Conservation (phyloP, 2,329 filamentous ascomycete species). For the Curvularia lunata region DNA sequence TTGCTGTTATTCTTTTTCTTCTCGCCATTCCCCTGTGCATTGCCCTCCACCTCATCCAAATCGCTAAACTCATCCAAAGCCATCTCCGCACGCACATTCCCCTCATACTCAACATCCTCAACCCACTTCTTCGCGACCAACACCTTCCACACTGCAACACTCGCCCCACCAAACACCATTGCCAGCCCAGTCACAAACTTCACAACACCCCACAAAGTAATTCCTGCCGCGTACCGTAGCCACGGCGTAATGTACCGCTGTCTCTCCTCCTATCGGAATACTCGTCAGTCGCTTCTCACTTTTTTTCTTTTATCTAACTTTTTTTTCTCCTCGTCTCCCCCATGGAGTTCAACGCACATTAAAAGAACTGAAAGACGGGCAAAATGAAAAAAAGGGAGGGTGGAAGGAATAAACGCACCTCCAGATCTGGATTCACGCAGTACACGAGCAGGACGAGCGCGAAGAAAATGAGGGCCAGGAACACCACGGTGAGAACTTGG, state of each 20-base stretch:
- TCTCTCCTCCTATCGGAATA: constrained; percentile 42
- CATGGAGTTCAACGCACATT: too few relatives aligned
- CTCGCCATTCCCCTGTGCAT: neutral
- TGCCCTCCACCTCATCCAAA: constrained; percentile 1
- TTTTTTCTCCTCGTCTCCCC: neutral
- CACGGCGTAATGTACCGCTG: constrained; percentile 52
- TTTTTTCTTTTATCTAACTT: neutral
- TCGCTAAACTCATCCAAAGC: constrained; percentile 27
- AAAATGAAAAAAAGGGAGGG: too few relatives aligned
- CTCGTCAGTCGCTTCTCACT: neutral
- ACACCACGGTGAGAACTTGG: constrained; percentile 54
- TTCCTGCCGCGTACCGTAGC: constrained; percentile 42
- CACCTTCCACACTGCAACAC: constrained; percentile 23
- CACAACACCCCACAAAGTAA: constrained; percentile 28
- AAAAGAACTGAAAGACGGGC: too few relatives aligned
- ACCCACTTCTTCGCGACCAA: constrained; percentile 33
- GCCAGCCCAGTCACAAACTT: constrained; percentile 16
- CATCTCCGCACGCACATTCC: constrained; percentile 40
- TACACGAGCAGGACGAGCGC: constrained; percentile 52
- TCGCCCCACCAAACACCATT: constrained; percentile 7
- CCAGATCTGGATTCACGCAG: constrained; percentile 57
- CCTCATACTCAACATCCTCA: constrained; percentile 38
- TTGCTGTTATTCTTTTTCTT: constrained; percentile 11
- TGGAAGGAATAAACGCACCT: constrained; percentile 30
- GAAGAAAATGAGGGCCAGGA: constrained; percentile 51